Conservation (phyloP, 176 grass and related monocot genomes). For the Hyparrhenia diplandra region DNA sequence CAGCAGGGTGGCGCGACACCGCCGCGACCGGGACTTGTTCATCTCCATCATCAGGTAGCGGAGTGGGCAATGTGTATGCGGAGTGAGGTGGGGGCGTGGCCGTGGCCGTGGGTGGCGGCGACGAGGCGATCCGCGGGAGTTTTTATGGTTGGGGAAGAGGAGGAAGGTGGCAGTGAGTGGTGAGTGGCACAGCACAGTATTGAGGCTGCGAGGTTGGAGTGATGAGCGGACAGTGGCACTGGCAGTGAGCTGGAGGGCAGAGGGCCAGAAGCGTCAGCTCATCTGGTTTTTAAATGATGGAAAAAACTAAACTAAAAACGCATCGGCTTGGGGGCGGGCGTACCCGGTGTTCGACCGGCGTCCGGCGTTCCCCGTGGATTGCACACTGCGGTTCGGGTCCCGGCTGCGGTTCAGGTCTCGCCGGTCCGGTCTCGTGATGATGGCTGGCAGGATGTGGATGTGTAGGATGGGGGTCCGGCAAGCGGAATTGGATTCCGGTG, state of each 20-base stretch:
- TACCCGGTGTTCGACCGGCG: background rate
- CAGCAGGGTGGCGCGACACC: background rate
- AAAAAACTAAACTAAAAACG: background rate
- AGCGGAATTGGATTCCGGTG: slow-evolving; percentile 21
- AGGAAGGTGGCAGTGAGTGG: too few relatives aligned
- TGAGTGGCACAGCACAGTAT: too few relatives aligned
- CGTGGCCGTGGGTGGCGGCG: background rate
- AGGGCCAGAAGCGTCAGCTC: background rate
- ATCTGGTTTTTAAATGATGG: slow-evolving; percentile 37
- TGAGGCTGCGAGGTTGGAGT: background rate
- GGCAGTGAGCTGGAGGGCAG: slow-evolving; percentile 63
- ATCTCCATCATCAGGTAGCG: background rate
- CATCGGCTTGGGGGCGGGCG: background rate
- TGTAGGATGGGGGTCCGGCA: background rate
- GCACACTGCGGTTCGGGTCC: too few relatives aligned
- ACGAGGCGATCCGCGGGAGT: background rate
- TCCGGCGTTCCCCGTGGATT: background rate
- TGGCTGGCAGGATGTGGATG: too few relatives aligned
- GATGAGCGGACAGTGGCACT: slow-evolving; percentile 23
- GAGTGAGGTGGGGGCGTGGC: too few relatives aligned
- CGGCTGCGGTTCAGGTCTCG: too few relatives aligned
- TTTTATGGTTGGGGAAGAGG: background rate
- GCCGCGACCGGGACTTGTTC: background rate
- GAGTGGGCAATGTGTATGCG: background rate
- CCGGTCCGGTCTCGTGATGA: background rate